Percentiles rank a stretch among this genome's conserved stretches.
phyloP scores from a whole-genome alignment of 1,284 basidiomycete species.

The Leccinum subrobustum region DNA sequence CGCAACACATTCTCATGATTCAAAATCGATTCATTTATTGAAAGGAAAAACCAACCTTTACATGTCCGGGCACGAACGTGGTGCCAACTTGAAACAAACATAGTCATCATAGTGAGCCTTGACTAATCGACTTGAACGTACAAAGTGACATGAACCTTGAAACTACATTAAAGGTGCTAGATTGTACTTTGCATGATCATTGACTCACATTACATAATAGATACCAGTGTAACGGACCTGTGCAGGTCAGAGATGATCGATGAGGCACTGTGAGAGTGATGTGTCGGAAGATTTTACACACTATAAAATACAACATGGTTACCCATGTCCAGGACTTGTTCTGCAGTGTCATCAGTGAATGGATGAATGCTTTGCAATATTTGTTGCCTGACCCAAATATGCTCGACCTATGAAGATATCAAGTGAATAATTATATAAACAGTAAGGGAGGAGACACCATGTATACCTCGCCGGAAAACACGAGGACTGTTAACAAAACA shows the following conservation, averaged over 20 bases:
- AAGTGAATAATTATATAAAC: background rate
- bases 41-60: too few relatives aligned
- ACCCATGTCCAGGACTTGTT: background rate
- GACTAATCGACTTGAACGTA: background rate
- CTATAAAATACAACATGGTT: background rate
- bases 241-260: background rate
- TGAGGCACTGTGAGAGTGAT: too few relatives aligned
- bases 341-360: background rate
- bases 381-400: background rate
- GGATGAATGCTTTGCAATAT: background rate
- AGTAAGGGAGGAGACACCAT: background rate
- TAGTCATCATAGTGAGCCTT: background rate
- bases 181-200: too few relatives aligned
- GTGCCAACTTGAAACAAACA: too few relatives aligned
- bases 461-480: background rate
- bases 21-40: too few relatives aligned
- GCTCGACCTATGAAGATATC: background rate
- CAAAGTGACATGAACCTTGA: too few relatives aligned
- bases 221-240: background rate
- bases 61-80: too few relatives aligned
- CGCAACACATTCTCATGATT: too few relatives aligned
- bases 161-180: too few relatives aligned
- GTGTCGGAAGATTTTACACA: background rate
- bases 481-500: background rate
- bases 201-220: too few relatives aligned